Percentiles rank a stretch among this genome's conserved stretches.
These are phyloP conservation scores for Botrytis pseudocinerea DNA, from an alignment of 2,329 filamentous ascomycete species.

Conservation along the genomic window DNA sequence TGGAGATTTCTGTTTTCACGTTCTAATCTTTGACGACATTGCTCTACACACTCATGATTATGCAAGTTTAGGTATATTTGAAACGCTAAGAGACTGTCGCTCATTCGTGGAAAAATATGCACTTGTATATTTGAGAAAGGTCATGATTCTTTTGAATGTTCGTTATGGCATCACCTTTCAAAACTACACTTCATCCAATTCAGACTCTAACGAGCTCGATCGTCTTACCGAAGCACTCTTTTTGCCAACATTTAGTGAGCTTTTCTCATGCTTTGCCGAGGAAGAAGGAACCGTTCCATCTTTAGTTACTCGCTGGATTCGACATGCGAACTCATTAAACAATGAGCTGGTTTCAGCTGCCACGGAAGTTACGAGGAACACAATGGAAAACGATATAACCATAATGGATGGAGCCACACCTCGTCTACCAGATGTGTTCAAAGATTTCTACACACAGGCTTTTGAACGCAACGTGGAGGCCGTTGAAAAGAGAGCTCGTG, in stretches of 20 bases:
- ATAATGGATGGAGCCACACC: background rate
- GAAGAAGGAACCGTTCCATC: constrained; percentile 42
- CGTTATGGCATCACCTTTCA: constrained; percentile 88
- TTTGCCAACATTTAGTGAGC: constrained; percentile 75
- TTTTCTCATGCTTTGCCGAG: constrained; percentile 51
- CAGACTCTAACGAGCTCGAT: constrained; percentile 74
- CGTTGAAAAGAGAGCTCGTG: background rate
- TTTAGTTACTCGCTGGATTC: constrained; percentile 71
- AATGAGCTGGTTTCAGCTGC: background rate
- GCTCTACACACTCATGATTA: constrained; percentile 45
- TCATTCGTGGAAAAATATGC: constrained; percentile 76
- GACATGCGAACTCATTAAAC: constrained; percentile 24
- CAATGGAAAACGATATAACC: background rate
- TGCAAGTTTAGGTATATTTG: constrained; percentile 57
- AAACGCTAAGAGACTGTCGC: constrained; percentile 56
- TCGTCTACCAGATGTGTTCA: background rate
- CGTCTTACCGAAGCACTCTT: constrained; percentile 75
- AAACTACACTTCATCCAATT: constrained; percentile 60
- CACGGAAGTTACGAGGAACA: background rate
- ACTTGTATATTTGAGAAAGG: constrained; percentile 86
- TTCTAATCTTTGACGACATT: constrained; percentile 23
- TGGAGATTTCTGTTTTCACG: constrained; percentile 33
- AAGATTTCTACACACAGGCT: background rate
- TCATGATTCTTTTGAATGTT: constrained; percentile 78
- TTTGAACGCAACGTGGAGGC: background rate